Evolutionary conservation across 495 filamentous ascomycete genomes (phyloP), one percentile per base, ranked within the genome.

Genomic region (Trichocladium antarcticum): DNA sequence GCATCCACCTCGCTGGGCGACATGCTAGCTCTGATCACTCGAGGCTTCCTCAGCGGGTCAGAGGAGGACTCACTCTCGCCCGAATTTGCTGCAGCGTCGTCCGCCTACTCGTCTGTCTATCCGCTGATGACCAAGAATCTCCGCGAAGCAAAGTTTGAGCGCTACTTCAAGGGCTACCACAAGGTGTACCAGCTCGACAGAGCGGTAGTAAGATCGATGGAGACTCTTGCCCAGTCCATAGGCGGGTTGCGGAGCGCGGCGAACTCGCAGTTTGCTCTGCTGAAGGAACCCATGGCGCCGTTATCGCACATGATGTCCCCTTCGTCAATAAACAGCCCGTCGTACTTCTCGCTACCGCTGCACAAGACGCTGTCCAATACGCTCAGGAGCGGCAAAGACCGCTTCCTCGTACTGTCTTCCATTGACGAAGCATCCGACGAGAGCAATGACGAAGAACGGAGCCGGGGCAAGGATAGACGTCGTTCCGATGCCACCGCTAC

Each of bases 231-330:
- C 10, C 92, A 98, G 60, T 86, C 88, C 55, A 80, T 97, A 51
- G 90, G 92, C 57, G 92, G 90, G 3, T 68, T 98, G 60, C 78
- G 88, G 41, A 94, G 87, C 68, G 88, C 92, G 31, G 88, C 92
- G 17, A 76, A 80, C 15, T 85, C 89, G 7, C 92, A 98, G 58
- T 95, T 97, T 57, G 76, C 80, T 28, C 74, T 97, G 21, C 69
- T 95, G 20, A 77, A 76, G 50, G 82, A 89, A 54, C 69, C 78
- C 1, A 62, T 60, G 34, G 51, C 51, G 21, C 41, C 49, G 42
- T 40, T 39, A 1, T 51, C 61, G 5, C 55, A 47, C 7, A 27
- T 59, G 7, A 29, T 51, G 15, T 70, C 69, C 12, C 68, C 70
- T 1, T 48, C 21, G 19, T 34, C 17, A 0, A 5, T 17, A 7